Evolutionary conservation across 208 protist genomes (phyloP).

Genomic region (Leishmania gerbilli): DNA sequence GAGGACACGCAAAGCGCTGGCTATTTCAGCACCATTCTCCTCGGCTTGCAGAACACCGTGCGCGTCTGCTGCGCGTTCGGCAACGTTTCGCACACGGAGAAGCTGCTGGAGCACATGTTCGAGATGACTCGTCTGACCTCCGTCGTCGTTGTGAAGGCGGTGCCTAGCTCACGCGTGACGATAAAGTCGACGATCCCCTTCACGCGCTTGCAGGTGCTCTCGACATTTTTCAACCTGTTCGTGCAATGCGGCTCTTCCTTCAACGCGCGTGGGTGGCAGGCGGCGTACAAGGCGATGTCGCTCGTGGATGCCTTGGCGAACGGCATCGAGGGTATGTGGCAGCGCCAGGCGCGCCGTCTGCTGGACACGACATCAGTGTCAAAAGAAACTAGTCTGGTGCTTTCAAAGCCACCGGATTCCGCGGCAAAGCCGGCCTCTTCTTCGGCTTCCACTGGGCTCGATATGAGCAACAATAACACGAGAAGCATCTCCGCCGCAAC

Average conservation of each 20-base stretch:
- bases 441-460: not conserved
- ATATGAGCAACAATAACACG: not conserved
- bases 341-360: slow-evolving; percentile 39
- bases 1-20: slow-evolving; percentile 41
- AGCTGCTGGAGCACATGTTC: slow-evolving; percentile 67
- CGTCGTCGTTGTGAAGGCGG: slow-evolving; percentile 39
- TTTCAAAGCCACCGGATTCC: not conserved
- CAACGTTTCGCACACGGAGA: slow-evolving; percentile 62
- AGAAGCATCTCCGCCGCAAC: not conserved
- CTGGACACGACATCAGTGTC: not conserved
- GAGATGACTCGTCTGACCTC: slow-evolving; percentile 61
- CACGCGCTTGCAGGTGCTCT: slow-evolving; percentile 66
- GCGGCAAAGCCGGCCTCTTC: not conserved
- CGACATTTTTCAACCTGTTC: slow-evolving; percentile 69
- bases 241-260: slow-evolving; percentile 63
- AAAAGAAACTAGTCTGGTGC: slow-evolving; percentile 14
- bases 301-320: slow-evolving; percentile 80
- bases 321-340: slow-evolving; percentile 77
- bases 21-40: slow-evolving; percentile 56
- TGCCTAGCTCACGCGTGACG: slow-evolving; percentile 32
- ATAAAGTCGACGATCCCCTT: slow-evolving; percentile 45
- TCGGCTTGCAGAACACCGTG: slow-evolving; percentile 64
- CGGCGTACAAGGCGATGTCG: slow-evolving; percentile 71
- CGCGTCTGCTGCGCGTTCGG: slow-evolving; percentile 80
- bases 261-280: slow-evolving; percentile 61